Evolutionary conservation across 2,329 filamentous ascomycete genomes (phyloP).

Genomic region (Chrysosporium queenslandicum): DNA sequence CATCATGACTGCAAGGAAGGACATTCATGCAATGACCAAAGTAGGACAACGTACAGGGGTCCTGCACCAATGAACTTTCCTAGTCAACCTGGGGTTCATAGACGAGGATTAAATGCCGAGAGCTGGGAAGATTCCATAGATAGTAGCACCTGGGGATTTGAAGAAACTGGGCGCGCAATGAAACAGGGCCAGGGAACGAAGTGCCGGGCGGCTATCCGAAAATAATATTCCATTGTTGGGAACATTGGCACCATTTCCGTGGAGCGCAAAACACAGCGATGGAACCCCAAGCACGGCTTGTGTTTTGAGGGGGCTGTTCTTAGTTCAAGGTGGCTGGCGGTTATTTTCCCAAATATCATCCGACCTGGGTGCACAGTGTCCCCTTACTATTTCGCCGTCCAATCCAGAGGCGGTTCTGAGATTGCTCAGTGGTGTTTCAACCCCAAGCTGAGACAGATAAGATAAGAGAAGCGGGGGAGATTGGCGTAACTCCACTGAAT

Average conservation of each 20-base stretch:
- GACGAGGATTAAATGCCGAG: background rate
- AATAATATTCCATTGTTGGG: background rate
- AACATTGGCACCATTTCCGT: background rate
- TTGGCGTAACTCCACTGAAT: background rate
- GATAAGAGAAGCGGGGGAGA: background rate
- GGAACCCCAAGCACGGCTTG: background rate
- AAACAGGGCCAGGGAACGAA: background rate
- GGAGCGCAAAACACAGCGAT: background rate
- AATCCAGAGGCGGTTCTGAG: background rate
- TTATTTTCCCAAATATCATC: background rate
- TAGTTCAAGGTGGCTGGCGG: background rate
- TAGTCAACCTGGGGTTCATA: background rate
- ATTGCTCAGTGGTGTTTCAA: slow-evolving; percentile 2
- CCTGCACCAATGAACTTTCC: background rate
- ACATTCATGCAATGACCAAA: background rate
- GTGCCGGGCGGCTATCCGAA: background rate
- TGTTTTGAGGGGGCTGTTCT: background rate
- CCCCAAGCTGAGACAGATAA: slow-evolving; percentile 5
- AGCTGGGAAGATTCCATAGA: background rate
- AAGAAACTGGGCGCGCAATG: background rate
- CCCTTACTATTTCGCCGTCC: background rate
- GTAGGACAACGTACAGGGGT: background rate
- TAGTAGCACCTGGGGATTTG: background rate
- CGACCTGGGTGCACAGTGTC: background rate
- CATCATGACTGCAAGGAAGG: background rate